Conservation (phyloP, 2,329 filamentous ascomycete genomes). For the Ascochyta pisi region DNA sequence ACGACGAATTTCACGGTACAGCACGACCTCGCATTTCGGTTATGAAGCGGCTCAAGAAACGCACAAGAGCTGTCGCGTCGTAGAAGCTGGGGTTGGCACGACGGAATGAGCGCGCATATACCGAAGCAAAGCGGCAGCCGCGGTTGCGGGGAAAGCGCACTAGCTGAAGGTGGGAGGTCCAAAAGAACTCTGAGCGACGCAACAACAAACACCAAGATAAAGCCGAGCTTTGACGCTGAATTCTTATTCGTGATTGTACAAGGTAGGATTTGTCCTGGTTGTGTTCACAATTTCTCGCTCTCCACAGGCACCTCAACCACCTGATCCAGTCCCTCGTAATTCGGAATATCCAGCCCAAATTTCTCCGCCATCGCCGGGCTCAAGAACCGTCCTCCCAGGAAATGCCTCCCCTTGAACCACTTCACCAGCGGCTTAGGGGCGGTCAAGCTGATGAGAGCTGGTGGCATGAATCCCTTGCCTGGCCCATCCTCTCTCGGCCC, state of each 20-base stretch:
- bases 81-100: slow-evolving; percentile 18
- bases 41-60: slow-evolving; percentile 19
- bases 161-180: slow-evolving; percentile 11
- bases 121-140: slow-evolving; percentile 18
- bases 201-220: neutral
- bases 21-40: slow-evolving; percentile 13
- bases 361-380: slow-evolving; percentile 78
- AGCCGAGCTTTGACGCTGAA: neutral
- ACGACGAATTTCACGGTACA: slow-evolving; percentile 7
- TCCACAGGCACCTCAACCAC: slow-evolving; percentile 72
- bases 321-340: slow-evolving; percentile 87
- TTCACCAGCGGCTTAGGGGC: slow-evolving; percentile 90
- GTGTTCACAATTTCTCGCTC: slow-evolving; percentile 27
- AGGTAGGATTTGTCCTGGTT: neutral
- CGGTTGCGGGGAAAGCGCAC: slow-evolving; percentile 14
- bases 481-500: slow-evolving; percentile 80
- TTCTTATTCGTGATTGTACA: neutral
- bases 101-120: slow-evolving; percentile 7
- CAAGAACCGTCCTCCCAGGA: slow-evolving; percentile 90
- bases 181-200: neutral
- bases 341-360: slow-evolving; percentile 82
- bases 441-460: slow-evolving; percentile 83
- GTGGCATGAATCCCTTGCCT: slow-evolving; percentile 81
- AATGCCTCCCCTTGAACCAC: slow-evolving; percentile 86
- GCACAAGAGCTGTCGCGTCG: slow-evolving; percentile 11